A percentile compares a stretch with the other conserved stretches of the same genome.
Evolutionary conservation across 163 green algal species (phyloP).

Genomic region (Prototheca wickerhamii): DNA sequence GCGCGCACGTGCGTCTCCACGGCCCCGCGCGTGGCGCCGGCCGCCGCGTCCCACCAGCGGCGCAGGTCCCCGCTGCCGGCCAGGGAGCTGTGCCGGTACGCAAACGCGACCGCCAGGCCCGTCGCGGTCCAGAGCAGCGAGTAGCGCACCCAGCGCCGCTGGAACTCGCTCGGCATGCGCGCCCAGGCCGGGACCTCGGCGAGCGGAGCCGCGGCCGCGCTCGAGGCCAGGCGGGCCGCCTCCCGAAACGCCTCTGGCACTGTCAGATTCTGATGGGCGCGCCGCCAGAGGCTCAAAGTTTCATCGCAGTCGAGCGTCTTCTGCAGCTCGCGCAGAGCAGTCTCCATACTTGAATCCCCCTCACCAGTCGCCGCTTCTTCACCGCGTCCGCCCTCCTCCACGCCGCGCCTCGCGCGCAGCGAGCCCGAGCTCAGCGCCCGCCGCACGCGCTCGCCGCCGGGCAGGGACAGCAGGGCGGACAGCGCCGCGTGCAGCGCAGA

Average conservation of each 20-base stretch:
- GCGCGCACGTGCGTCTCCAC: conserved; percentile 41
- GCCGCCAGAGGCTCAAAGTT: too few species aligned
- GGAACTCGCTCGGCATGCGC: conserved; percentile 32
- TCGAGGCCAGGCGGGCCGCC: conserved; percentile 2
- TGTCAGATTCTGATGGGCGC: too few species aligned
- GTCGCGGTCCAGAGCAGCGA: not conserved
- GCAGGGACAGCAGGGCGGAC: not conserved
- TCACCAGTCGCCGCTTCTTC: too few species aligned
- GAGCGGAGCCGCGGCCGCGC: conserved; percentile 3
- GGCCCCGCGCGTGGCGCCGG: conserved; percentile 12
- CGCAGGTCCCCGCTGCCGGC: conserved; percentile 50
- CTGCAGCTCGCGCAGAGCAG: too few species aligned
- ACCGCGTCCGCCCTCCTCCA: too few species aligned
- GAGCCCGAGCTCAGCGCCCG: not conserved
- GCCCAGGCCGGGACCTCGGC: conserved; percentile 36
- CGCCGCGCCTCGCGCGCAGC: too few species aligned
- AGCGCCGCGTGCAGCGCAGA: not conserved
- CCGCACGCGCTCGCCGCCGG: not conserved
- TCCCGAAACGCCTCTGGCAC: conserved; percentile 14
- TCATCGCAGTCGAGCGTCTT: too few species aligned
- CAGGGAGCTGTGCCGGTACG: conserved; percentile 45
- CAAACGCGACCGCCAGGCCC: conserved; percentile 18
- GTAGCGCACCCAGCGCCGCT: conserved; percentile 50
- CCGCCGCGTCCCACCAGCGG: conserved; percentile 7
- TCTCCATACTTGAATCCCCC: too few species aligned